A percentile compares a stretch with the other conserved stretches of the same genome.
These are phyloP conservation scores for Sechiopsis laciniata DNA, from an alignment of 306 rosid species.

Conservation along the genomic window DNA sequence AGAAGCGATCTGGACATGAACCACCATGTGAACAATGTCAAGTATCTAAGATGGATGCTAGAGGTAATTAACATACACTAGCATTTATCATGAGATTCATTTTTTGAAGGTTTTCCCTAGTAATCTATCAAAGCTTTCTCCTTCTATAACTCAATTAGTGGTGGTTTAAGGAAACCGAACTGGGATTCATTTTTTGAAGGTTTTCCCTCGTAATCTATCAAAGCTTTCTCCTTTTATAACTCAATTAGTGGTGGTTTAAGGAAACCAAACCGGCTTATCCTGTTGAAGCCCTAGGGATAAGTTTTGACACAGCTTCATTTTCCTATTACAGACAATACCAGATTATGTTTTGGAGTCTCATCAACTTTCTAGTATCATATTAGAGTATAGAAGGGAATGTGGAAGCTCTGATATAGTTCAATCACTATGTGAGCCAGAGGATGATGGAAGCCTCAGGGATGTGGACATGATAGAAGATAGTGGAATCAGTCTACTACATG, in stretches of 20 bases:
- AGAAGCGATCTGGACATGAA: constrained; percentile 95
- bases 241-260: constrained; percentile 3
- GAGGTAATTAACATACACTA: constrained; percentile 46
- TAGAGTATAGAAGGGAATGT: constrained; percentile 81
- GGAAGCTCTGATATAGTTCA: constrained; percentile 69
- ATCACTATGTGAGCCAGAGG: constrained; percentile 72
- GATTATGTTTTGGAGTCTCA: constrained; percentile 56
- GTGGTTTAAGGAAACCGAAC: background rate
- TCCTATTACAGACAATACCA: constrained; percentile 54
- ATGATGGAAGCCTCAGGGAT: constrained; percentile 47
- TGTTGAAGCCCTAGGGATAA: background rate
- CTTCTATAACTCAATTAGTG: background rate
- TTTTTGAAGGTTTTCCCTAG: background rate
- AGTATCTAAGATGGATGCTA: constrained; percentile 85
- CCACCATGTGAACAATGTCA: constrained; percentile 86
- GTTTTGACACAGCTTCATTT: background rate
- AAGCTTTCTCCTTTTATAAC: background rate
- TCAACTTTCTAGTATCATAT: constrained; percentile 56
- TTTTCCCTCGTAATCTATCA: background rate
- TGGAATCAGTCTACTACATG: constrained; percentile 38
- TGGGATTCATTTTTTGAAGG: background rate
- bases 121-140: background rate
- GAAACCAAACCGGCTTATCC: background rate
- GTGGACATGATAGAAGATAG: constrained; percentile 37
- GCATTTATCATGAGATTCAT: background rate